These are phyloP conservation scores for Brasilioporus rufonigricans DNA, from an alignment of 768 basidiomycete genomes.

Conservation along the genomic window DNA sequence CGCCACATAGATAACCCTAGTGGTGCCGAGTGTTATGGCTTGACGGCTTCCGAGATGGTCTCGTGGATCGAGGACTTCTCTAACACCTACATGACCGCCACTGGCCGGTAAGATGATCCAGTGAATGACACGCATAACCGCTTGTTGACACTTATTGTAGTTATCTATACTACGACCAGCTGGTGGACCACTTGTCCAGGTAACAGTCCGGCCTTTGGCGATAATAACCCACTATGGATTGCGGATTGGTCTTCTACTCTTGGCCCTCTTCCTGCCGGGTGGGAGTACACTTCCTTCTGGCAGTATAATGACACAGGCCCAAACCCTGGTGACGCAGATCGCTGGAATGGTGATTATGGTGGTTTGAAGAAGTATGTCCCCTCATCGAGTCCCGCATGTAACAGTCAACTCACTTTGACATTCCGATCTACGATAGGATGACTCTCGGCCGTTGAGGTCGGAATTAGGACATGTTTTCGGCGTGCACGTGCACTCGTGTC, in stretches of 20 bases:
- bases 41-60: constrained; percentile 53
- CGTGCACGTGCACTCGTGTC: too few species aligned
- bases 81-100: constrained; percentile 49
- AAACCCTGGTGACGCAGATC: constrained; percentile 57
- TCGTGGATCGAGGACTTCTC: constrained; percentile 64
- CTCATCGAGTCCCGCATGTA: neutral
- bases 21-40: constrained; percentile 53
- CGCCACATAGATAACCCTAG: constrained; percentile 44
- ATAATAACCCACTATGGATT: constrained; percentile 59
- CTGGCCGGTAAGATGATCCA: constrained; percentile 39
- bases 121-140: neutral
- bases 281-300: constrained; percentile 57
- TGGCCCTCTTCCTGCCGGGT: constrained; percentile 60
- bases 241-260: constrained; percentile 49
- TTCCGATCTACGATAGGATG: constrained; percentile 11
- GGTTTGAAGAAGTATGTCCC: constrained; percentile 38
- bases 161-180: constrained; percentile 61
- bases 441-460: constrained; percentile 9
- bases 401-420: too few species aligned
- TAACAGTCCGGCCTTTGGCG: constrained; percentile 48
- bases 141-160: constrained; percentile 25
- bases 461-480: neutral
- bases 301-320: constrained; percentile 54
- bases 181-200: constrained; percentile 73
- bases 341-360: constrained; percentile 51